Conservation (phyloP, 2,329 filamentous ascomycete genomes). For the Aspergillus intermedius region DNA sequence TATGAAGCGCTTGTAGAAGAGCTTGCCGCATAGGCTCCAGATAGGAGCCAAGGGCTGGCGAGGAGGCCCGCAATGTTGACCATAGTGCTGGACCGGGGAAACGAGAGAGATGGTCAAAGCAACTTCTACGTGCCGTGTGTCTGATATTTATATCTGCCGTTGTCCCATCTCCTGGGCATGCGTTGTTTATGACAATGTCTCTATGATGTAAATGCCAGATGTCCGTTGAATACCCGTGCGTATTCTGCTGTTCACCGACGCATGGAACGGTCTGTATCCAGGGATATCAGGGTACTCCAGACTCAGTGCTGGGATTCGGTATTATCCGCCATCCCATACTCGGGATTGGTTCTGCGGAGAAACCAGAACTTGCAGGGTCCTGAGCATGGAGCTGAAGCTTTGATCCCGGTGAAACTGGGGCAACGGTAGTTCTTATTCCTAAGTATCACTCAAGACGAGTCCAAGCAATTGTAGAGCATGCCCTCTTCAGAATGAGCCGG, state of each 20-base stretch:
- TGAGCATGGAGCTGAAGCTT: no score
- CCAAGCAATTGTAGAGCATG: no score
- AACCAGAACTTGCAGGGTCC: no score
- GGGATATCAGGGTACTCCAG: no score
- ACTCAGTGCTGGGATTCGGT: no score
- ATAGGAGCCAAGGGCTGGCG: conserved; percentile 19
- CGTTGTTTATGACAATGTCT: background rate
- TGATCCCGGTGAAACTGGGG: no score
- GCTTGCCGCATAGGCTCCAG: conserved; percentile 17
- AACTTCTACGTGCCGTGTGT: background rate
- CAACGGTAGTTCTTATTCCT: no score
- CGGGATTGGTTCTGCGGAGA: no score
- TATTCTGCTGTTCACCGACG: no score
- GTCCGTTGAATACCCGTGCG: conserved; percentile 11
- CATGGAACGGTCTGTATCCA: background rate
- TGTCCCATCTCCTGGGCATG: background rate
- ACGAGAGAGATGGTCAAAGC: background rate
- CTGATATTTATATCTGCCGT: background rate
- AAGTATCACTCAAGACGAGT: no score
- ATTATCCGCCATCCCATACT: no score
- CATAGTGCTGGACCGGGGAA: conserved; percentile 12
- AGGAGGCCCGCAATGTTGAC: conserved; percentile 16
- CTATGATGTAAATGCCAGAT: background rate
- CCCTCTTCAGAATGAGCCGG: no score
- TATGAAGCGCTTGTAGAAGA: conserved; percentile 14